Percentiles rank a stretch among this genome's conserved stretches.
Evolutionary conservation across 169 alveolate genomes (phyloP).

Genomic region (Plasmodium vinckei): DNA sequence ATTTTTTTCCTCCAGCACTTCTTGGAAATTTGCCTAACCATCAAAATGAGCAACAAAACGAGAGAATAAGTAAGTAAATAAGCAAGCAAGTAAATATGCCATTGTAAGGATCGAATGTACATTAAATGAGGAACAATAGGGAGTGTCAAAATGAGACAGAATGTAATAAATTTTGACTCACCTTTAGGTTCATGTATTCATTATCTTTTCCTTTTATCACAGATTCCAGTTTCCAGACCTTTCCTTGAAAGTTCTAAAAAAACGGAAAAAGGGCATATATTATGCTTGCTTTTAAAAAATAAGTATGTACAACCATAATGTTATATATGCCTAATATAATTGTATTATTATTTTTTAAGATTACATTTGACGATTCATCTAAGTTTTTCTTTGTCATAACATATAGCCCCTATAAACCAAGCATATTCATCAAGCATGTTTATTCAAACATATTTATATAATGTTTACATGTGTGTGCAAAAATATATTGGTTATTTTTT

Average conservation of each 20-base stretch:
- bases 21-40: constrained; percentile 27
- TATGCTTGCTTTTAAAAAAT: background rate
- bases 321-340: background rate
- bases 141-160: background rate
- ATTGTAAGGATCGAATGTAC: no score
- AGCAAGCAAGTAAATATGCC: no score
- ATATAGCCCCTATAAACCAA: constrained; percentile 18
- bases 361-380: constrained; percentile 56
- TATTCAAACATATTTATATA: background rate
- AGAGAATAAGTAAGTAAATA: no score
- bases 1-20: constrained; percentile 39
- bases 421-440: background rate
- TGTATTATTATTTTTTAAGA: background rate
- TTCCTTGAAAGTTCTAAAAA: constrained; percentile 51
- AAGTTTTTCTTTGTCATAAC: constrained; percentile 39
- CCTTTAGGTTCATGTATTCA: constrained; percentile 24
- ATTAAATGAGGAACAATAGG: background rate
- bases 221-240: constrained; percentile 21
- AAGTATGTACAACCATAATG: background rate
- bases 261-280: background rate
- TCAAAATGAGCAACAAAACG: no score
- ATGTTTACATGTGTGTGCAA: background rate
- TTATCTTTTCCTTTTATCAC: constrained; percentile 42
- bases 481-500: background rate
- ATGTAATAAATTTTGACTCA: background rate